These are phyloP conservation scores for Sporothrix mexicana DNA, from an alignment of 2,329 filamentous ascomycete species.

Conservation along the genomic window DNA sequence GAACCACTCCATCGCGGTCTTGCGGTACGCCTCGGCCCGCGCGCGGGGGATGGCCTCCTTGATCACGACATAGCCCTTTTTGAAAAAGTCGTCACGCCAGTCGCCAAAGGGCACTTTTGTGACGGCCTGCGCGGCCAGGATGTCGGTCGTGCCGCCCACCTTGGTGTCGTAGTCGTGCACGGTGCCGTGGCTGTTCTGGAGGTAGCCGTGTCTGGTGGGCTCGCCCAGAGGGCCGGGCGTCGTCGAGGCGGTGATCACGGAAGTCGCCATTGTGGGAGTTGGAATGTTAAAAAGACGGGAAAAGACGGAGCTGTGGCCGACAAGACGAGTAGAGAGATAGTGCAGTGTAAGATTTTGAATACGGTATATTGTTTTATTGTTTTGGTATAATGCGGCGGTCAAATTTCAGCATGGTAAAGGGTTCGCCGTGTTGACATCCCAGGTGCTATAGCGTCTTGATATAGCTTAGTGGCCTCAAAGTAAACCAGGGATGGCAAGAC, in stretches of 20 bases:
- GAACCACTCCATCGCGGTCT: neutral
- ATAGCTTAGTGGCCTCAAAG: neutral
- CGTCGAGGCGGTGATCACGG: neutral
- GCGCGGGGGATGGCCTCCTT: neutral
- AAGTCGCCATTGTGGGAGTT: neutral
- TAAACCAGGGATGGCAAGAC: no score
- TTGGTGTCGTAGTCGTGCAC: neutral
- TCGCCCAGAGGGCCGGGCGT: no score
- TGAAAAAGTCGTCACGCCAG: neutral
- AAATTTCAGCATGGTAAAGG: no score
- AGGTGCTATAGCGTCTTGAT: neutral
- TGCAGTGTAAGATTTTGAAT: no score
- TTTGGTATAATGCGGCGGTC: no score
- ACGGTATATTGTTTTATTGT: no score
- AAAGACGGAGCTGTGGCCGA: no score
- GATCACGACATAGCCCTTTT: neutral
- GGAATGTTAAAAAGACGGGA: no score
- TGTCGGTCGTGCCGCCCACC: neutral
- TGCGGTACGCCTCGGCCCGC: neutral
- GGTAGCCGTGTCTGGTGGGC: neutral
- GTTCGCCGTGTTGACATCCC: no score
- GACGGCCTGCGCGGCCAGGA: neutral
- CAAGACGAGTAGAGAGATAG: no score
- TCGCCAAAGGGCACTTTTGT: neutral
- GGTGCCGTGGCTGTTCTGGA: neutral